Base-by-base conservation (phyloP, 257 asterid species). In the Apocynum venetum region DNA sequence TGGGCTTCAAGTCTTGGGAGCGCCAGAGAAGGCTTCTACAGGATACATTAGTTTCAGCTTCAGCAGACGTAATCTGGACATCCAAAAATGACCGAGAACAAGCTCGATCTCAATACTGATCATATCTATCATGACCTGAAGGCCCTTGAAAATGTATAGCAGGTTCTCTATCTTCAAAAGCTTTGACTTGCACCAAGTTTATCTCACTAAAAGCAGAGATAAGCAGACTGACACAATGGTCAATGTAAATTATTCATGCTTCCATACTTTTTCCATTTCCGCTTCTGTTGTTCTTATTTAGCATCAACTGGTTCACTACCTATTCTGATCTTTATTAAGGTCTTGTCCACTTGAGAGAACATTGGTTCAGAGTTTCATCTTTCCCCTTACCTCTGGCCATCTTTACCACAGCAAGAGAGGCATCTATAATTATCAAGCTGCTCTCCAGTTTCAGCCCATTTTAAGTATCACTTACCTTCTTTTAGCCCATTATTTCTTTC, bases 231-330 rank as follows among this genome's bases (percentile, higher is more conserved):
- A 43, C 55, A 44, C 17, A 8, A 4, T 35, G n/a, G 36, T 55
- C 41, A 38, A 38, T 55, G 66, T 35, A 67, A 8, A 66, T n/a
- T 66, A 19, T 44, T 19, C 51, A 10, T 35, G 73, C 63, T 59
- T 53, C 70, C 17, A 13, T 19, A 20, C 8, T 41, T 40, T 52
- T 46, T 48, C 1, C 1, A 1, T 40, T 67, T 38, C 57, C 55
- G 15, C 56, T 56, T 20, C 55, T 74, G 64, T 41, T 60, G 55
- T 35, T 47, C 14, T 61, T 35, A 35, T 51, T 46, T 52, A 36
- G 40, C 82, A 40, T 49, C 77, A 19, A 49, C 53, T 10, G 72
- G 64, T 71, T 78, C 72, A 76, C 15, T 65, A 36, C 17, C 71
- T 4, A 4, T 17, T 68, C 53, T 46, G 53, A 43, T 68, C 73